Evolutionary conservation across 257 asterid genomes (phyloP).

Genomic region (Cinchona pubescens): DNA sequence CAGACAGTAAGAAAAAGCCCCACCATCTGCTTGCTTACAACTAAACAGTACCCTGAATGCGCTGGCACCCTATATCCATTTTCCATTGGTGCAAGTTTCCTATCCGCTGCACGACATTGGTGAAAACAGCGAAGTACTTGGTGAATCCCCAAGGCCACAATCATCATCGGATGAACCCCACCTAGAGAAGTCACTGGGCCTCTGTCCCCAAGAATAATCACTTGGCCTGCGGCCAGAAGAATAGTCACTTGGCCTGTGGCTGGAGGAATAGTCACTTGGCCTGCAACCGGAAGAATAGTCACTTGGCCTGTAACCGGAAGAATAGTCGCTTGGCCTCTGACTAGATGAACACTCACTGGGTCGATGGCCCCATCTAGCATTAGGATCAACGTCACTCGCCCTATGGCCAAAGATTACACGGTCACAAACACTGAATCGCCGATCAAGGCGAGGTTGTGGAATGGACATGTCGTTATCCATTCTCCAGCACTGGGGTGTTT

Average conservation of each 20-base stretch:
- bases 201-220: constrained; percentile 53
- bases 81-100: constrained; percentile 49
- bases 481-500: constrained; percentile 70
- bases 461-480: constrained; percentile 60
- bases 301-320: constrained; percentile 57
- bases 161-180: constrained; percentile 92
- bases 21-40: constrained; percentile 97
- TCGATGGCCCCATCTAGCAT: constrained; percentile 53
- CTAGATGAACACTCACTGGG: constrained; percentile 70
- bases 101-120: constrained; percentile 58
- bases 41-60: constrained; percentile 65
- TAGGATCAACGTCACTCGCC: constrained; percentile 62
- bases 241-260: constrained; percentile 79
- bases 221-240: constrained; percentile 73
- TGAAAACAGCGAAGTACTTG: constrained; percentile 75
- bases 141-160: constrained; percentile 74
- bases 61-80: constrained; percentile 43
- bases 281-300: constrained; percentile 72
- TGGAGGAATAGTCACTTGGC: constrained; percentile 71
- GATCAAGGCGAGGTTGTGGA: constrained; percentile 71
- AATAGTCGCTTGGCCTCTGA: constrained; percentile 66
- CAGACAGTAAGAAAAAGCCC: constrained; percentile 89
- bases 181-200: constrained; percentile 88
- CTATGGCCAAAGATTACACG: constrained; percentile 77
- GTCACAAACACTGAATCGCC: constrained; percentile 87